Evolutionary conservation across 2,329 filamentous ascomycete genomes (phyloP), one percentile per base, ranked within the genome.

Genomic region (Nannizziopsis barbatae): DNA sequence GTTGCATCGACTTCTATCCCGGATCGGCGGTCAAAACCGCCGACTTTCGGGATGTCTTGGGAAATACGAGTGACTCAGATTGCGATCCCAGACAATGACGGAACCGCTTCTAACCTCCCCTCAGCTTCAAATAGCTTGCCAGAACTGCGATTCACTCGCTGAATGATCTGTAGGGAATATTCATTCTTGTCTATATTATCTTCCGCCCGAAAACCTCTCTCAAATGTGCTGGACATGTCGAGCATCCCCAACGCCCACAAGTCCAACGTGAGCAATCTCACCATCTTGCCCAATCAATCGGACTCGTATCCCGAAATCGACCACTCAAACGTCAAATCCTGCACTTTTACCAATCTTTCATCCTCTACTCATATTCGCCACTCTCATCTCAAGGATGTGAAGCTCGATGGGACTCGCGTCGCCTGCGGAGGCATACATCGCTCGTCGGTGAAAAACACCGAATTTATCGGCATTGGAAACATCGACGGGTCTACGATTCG

Each of bases 231-330:
- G 20, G 31, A 20, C 10, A 57, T 55, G 53, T 55, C 53, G 3
- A 47, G 33, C 31, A 38, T 57, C 30, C 55, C 52, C n/a, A 53
- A 53, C 42, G 52, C 55, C 14, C 46, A 38, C 30, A 45, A 42
- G 14, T 54, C 52, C 50, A 52, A 33, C 41, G 47, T 57, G 42
- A 20, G 20, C 14, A 44, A 52, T 18, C 36, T 57, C 31, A 52
- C 36, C 3, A 53, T 57, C 1, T 51, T 31, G 5, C 55, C 54
- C n/a, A 50, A 51, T 14, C 38, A 30, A 31, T 53, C 49, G 54
- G 53, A 53, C 31, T 47, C 35, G 9, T 47, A 55, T 18, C 55
- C 55, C 4, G 42, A 39, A 17, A 43, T 57, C 31, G 53, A 51
- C 14, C 33, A 37, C 12, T 56, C 52, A n/a, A 48, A 37, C n/a